A percentile compares a stretch with the other conserved stretches of the same genome.
These are phyloP conservation scores for Mucor circinelloides DNA, from an alignment of 371 early-diverging fungal species.

Conservation along the genomic window DNA sequence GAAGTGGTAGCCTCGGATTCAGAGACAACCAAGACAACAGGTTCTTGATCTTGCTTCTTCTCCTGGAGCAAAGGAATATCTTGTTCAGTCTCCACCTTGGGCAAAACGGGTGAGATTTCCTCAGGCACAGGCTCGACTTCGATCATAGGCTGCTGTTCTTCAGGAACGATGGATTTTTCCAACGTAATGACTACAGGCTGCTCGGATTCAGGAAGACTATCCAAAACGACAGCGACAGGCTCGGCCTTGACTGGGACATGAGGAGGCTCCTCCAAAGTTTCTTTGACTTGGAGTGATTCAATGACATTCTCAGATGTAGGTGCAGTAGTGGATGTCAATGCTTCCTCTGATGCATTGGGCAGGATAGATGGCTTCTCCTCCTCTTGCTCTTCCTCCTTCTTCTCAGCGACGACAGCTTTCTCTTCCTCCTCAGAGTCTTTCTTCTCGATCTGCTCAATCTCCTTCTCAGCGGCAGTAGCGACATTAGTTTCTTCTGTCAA, in stretches of 20 bases:
- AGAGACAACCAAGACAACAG: neutral
- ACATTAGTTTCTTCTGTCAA: neutral
- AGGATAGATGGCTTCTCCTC: neutral
- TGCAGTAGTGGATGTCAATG: neutral
- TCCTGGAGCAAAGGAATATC: neutral
- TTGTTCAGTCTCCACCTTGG: neutral
- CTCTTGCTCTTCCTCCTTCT: neutral
- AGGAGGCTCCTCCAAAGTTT: conserved; percentile 5
- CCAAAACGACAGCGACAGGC: neutral
- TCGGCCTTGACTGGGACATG: conserved; percentile 4
- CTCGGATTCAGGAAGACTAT: neutral
- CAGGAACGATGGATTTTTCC: conserved; percentile 4
- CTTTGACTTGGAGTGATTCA: neutral
- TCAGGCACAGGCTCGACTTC: neutral
- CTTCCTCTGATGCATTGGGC: neutral
- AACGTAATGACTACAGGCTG: neutral
- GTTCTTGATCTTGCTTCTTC: conserved; percentile 1
- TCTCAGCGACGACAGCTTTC: neutral
- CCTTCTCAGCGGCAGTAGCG: neutral
- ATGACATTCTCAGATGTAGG: neutral
- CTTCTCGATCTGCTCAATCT: neutral
- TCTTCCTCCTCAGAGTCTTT: neutral
- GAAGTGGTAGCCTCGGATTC: neutral
- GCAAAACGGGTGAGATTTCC: neutral
- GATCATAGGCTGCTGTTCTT: neutral